phyloP scores from a whole-genome alignment of 352 stramenopile genomes.

The Thraustotheca clavata region DNA sequence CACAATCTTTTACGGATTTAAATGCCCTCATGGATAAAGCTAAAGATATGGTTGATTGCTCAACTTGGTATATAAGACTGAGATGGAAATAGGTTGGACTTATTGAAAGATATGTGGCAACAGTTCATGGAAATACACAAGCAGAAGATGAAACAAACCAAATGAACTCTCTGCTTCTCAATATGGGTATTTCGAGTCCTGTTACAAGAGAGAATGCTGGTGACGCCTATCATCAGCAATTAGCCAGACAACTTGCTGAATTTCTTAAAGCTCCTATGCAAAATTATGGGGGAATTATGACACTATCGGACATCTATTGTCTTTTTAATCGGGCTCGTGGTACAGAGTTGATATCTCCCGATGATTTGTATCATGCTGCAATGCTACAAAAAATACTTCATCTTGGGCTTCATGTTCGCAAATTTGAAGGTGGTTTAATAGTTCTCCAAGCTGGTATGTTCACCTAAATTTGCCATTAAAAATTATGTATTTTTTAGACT shows the following conservation, averaged over 20 bases:
- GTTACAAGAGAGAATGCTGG: slow-evolving; percentile 87
- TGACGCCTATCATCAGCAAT: slow-evolving; percentile 83
- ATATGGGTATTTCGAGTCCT: slow-evolving; percentile 91
- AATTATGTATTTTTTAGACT: slow-evolving; percentile 36
- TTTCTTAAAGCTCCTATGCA: slow-evolving; percentile 79
- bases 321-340: slow-evolving; percentile 97
- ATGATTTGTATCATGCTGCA: slow-evolving; percentile 92
- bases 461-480: slow-evolving; percentile 29
- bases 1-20: slow-evolving; percentile 85
- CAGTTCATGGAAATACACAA: slow-evolving; percentile 25
- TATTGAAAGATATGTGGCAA: slow-evolving; percentile 86
- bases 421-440: slow-evolving; percentile 89
- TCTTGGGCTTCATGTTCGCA: slow-evolving; percentile 89
- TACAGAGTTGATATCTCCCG: slow-evolving; percentile 95
- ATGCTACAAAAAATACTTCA: slow-evolving; percentile 70
- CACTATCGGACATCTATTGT: slow-evolving; percentile 98
- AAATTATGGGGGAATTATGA: slow-evolving; percentile 93
- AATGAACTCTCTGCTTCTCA: slow-evolving; percentile 79
- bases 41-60: slow-evolving; percentile 68
- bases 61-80: not conserved
- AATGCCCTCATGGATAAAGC: slow-evolving; percentile 86
- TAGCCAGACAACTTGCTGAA: slow-evolving; percentile 84
- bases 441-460: slow-evolving; percentile 84
- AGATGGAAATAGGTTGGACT: slow-evolving; percentile 37
- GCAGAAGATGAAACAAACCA: slow-evolving; percentile 53